Percentiles rank a stretch among this genome's conserved stretches.
phyloP scores from a whole-genome alignment of 495 filamentous ascomycete genomes.

The Penicillium verhagenii region DNA sequence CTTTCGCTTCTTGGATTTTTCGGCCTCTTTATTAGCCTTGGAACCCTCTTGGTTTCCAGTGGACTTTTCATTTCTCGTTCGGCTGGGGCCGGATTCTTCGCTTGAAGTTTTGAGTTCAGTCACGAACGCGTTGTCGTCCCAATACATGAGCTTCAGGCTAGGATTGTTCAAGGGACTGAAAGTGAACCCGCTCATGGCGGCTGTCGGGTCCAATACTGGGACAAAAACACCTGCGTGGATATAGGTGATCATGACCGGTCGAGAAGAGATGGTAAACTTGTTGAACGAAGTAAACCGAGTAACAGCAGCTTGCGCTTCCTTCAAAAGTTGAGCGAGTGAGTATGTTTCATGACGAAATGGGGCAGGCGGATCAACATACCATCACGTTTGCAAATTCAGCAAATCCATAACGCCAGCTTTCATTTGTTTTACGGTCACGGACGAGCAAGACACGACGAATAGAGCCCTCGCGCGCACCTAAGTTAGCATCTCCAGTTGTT shows the following conservation, averaged over 20 bases:
- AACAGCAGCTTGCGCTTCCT: constrained; percentile 79
- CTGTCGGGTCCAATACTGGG: constrained; percentile 59
- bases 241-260: constrained; percentile 69
- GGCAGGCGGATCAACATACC: constrained; percentile 33
- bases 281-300: constrained; percentile 71
- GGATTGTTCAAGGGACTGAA: constrained; percentile 74
- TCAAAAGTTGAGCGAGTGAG: constrained; percentile 18
- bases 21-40: constrained; percentile 47
- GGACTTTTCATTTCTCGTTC: constrained; percentile 30
- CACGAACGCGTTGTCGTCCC: constrained; percentile 78
- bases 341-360: neutral
- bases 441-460: constrained; percentile 77
- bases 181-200: constrained; percentile 59
- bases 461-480: constrained; percentile 75
- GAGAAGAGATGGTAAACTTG: constrained; percentile 83
- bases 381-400: constrained; percentile 75
- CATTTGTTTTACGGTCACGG: constrained; percentile 68
- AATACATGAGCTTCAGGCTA: constrained; percentile 71
- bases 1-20: constrained; percentile 74
- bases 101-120: constrained; percentile 62
- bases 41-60: constrained; percentile 40
- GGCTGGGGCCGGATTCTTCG: constrained; percentile 28
- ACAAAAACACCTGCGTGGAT: constrained; percentile 90
- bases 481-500: constrained; percentile 67
- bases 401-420: constrained; percentile 87